Evolutionary conservation across 2,329 filamentous ascomycete species (phyloP).

Genomic region (Sporothrix luriei): DNA sequence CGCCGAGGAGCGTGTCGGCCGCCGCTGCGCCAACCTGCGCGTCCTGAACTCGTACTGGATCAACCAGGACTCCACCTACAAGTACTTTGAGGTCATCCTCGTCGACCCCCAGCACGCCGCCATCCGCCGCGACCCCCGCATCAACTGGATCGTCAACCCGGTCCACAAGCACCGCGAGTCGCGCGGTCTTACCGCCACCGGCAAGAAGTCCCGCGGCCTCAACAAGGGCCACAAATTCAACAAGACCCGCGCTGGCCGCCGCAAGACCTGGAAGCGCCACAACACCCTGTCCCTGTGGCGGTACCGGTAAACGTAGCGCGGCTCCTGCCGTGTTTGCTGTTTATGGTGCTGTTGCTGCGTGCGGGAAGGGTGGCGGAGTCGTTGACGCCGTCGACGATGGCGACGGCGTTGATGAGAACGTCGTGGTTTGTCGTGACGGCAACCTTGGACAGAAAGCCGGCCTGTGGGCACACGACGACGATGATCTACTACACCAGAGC

Average conservation of each 20-base stretch:
- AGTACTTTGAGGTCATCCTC: slow-evolving; percentile 99
- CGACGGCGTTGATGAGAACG: slow-evolving; percentile 33
- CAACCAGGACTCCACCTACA: slow-evolving; percentile 99
- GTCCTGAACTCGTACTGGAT: slow-evolving; percentile 99
- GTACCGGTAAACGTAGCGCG: slow-evolving; percentile 71
- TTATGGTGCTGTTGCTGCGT: slow-evolving; percentile 6
- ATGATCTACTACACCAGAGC: background rate
- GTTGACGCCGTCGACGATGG: slow-evolving; percentile 28
- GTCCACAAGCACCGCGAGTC: slow-evolving; percentile 99
- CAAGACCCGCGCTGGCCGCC: slow-evolving; percentile 94
- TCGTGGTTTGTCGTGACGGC: slow-evolving; percentile 30
- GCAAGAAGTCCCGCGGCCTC: slow-evolving; percentile 99
- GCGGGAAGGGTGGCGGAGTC: slow-evolving; percentile 18
- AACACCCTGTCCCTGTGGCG: slow-evolving; percentile 99
- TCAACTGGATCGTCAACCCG: slow-evolving; percentile 99
- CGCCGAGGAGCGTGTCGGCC: slow-evolving; percentile 99
- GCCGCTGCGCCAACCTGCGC: slow-evolving; percentile 97
- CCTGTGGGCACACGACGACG: slow-evolving; percentile 5
- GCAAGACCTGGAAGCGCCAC: slow-evolving; percentile 99
- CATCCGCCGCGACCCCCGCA: slow-evolving; percentile 97
- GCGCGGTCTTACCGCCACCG: slow-evolving; percentile 94
- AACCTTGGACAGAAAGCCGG: slow-evolving; percentile 21
- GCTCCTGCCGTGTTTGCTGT: background rate
- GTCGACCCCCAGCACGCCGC: slow-evolving; percentile 99
- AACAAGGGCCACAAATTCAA: slow-evolving; percentile 99